Evolutionary conservation across 805 yeast species (phyloP), one percentile per base, ranked within the genome.

Genomic region (Candida coquimbonensis): DNA sequence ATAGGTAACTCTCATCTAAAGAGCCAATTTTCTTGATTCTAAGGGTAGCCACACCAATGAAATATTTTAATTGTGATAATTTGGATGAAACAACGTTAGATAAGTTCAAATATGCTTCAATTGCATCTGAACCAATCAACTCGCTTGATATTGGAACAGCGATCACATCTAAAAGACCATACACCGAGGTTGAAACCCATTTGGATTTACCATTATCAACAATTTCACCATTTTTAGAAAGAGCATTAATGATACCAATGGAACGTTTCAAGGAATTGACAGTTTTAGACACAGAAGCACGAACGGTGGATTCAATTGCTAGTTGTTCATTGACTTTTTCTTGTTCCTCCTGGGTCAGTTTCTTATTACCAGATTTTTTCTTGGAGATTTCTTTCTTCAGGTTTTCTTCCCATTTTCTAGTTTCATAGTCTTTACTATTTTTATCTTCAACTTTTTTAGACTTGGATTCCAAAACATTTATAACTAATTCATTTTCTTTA

Each of bases 401-500:
- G 43, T 77, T 76, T 53, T 83, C 89, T 60, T 93, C 99, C 98
- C 98, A 91, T 61, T 87, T 80, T 48, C 77, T 67, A 2, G 90
- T 84, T 55, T 84, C 95, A 55, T 87, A 87, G 56, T 89, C 96
- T 59, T 82, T 89, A 1, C 87, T 68, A 60, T 87, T 87, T 60
- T 85, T 87, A 58, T 78, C 78, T 13, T 79, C 78, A 5, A 66
- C 68, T 32, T 65, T 64, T 31, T 69, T 67, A 57, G 70, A 74
- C 45, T 66, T 66, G 26, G 59, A 58, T 34, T 73, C 75, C 41
- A 86, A 62, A 6, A 86, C 78, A 56, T 87, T 80, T 17, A 80
- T 64, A 2, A 84, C 93, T 44, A 83, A 61, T 39, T 75, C 81
- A 3, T 89, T 95, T 39, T 81, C 95, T 0, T 70, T 60, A 9